Conservation (phyloP, 345 rosid genomes). For the Eucalyptus dawsonii region DNA sequence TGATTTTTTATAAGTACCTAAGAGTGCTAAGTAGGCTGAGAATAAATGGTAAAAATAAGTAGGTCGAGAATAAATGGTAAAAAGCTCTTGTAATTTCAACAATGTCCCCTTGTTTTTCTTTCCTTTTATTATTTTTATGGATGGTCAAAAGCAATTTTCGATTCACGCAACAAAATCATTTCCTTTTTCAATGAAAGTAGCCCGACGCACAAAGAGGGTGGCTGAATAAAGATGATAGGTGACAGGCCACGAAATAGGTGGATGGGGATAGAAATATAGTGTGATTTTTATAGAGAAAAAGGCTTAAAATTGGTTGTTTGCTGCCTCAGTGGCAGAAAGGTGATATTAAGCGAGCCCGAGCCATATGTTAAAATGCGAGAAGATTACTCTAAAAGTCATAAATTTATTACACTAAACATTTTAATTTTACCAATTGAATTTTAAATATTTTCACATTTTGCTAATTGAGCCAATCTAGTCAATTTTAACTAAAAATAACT, state of each 20-base stretch:
- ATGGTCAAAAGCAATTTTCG: not conserved
- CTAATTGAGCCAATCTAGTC: rapidly evolving
- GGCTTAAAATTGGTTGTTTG: not conserved
- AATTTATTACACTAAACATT: rapidly evolving
- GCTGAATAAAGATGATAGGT: not conserved
- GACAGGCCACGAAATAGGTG: not conserved
- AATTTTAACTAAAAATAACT: not conserved
- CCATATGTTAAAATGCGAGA: not conserved
- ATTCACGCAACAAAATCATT: not conserved
- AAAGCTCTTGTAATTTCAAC: too few species aligned
- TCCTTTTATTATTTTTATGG: not conserved
- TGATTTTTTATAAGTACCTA: not conserved
- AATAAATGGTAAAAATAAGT: not conserved
- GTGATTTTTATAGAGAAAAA: not conserved
- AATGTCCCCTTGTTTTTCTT: not conserved
- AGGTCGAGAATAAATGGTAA: not conserved
- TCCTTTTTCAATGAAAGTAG: not conserved
- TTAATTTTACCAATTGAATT: rapidly evolving
- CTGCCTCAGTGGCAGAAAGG: not conserved
- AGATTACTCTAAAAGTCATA: not conserved
- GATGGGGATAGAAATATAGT: not conserved
- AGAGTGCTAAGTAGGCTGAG: not conserved
- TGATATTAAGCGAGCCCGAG: not conserved
- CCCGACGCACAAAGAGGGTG: not conserved
- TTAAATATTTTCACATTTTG: too few species aligned